Conservation (phyloP, 176 grass and related monocot genomes). For the Zoysia pacifica region DNA sequence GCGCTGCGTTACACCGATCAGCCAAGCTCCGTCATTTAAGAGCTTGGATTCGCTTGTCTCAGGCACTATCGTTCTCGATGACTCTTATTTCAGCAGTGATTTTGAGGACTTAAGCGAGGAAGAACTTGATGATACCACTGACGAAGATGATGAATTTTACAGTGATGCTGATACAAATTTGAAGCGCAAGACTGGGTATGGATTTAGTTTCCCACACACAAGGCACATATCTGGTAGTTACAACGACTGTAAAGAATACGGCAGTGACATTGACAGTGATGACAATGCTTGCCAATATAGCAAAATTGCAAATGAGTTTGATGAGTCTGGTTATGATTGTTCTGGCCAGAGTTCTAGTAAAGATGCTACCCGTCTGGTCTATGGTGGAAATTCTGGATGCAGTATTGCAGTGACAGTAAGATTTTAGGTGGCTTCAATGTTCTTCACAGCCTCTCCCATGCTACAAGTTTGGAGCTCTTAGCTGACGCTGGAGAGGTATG, state of each 20-base stretch:
- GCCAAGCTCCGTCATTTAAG: slow-evolving; percentile 19
- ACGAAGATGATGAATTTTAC: slow-evolving; percentile 1
- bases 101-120: not conserved
- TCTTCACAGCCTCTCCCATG: slow-evolving; percentile 18
- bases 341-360: not conserved
- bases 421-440: slow-evolving; percentile 18
- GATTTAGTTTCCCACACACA: not conserved
- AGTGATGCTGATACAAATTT: not conserved
- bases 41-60: slow-evolving; percentile 22
- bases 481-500: slow-evolving; percentile 26
- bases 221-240: not conserved
- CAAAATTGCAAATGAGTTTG: slow-evolving; percentile 37
- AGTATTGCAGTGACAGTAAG: not conserved
- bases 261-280: slow-evolving; percentile 42
- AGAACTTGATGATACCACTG: not conserved
- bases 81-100: not conserved
- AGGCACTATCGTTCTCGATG: slow-evolving; percentile 35
- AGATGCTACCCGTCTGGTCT: not conserved
- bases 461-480: slow-evolving; percentile 31
- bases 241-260: slow-evolving; percentile 7
- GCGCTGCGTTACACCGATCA: not conserved
- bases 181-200: not conserved
- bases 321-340: not conserved
- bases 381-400: slow-evolving; percentile 16
- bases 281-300: slow-evolving; percentile 18